phyloP scores from a whole-genome alignment of 2,329 filamentous ascomycete genomes.

The Teratosphaeria zuluensis region DNA sequence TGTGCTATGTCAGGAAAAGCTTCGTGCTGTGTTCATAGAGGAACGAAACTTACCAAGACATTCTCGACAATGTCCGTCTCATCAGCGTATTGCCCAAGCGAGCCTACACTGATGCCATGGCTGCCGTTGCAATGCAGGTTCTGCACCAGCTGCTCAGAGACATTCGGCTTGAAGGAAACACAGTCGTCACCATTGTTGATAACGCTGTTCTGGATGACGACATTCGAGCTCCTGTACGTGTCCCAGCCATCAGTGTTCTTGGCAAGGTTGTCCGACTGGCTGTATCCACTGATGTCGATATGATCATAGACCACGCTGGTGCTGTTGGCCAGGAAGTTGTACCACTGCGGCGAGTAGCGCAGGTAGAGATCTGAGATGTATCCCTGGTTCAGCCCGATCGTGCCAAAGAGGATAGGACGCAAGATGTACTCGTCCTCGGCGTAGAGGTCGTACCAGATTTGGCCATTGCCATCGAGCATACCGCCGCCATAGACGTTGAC shows the following conservation, averaged over 20 bases:
- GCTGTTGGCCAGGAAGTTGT: constrained; percentile 57
- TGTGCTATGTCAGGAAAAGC: constrained; percentile 20
- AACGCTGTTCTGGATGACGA: constrained; percentile 58
- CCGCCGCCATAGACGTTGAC: constrained; percentile 60
- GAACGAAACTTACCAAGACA: constrained; percentile 42
- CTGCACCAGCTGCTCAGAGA: constrained; percentile 58
- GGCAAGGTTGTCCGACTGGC: constrained; percentile 43
- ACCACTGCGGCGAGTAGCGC: constrained; percentile 53
- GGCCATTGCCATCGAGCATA: constrained; percentile 54
- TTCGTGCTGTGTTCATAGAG: neutral
- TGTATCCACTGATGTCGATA: constrained; percentile 50
- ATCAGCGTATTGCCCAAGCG: constrained; percentile 55
- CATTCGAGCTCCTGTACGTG: constrained; percentile 50
- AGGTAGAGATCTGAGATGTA: constrained; percentile 52
- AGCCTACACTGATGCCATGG: constrained; percentile 65
- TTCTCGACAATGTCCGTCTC: constrained; percentile 60
- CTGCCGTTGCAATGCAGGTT: constrained; percentile 59
- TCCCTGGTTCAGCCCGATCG: constrained; percentile 48
- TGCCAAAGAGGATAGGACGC: constrained; percentile 49
- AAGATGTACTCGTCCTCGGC: constrained; percentile 47
- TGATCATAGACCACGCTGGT: constrained; percentile 54
- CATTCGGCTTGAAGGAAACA: constrained; percentile 66
- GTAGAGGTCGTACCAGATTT: constrained; percentile 56
- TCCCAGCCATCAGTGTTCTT: constrained; percentile 50
- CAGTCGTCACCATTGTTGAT: constrained; percentile 61